Percentiles rank a stretch among this genome's conserved stretches.
Conservation (phyloP, 495 filamentous ascomycete genomes). For the Penicillium coprophilum region DNA sequence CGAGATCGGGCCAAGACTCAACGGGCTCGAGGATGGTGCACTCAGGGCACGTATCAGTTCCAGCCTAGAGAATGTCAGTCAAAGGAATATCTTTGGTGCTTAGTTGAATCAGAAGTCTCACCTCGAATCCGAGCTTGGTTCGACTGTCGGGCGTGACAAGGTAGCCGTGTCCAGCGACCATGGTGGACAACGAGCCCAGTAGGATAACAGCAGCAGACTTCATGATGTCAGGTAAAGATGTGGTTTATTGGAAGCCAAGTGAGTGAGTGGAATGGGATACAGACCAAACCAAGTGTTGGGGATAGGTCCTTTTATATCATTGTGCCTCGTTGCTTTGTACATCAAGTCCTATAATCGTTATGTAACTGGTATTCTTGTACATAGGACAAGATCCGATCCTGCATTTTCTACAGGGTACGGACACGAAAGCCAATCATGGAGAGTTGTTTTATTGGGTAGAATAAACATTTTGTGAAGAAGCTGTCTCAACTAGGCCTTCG, state of each 20-base stretch:
- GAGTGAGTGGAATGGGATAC: not conserved
- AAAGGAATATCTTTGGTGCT: not conserved
- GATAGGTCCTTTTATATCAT: not conserved
- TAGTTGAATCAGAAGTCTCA: constrained; percentile 15
- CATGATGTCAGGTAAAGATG: not conserved
- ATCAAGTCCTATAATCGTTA: not conserved
- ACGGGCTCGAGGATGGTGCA: constrained; percentile 61
- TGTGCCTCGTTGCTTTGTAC: not conserved
- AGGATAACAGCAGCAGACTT: not conserved
- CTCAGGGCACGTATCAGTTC: constrained; percentile 54
- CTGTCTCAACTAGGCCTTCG: not conserved
- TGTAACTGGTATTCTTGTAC: too few relatives aligned
- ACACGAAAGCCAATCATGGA: not conserved
- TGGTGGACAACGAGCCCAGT: not conserved
- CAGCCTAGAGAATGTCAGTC: constrained; percentile 34
- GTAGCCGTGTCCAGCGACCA: constrained; percentile 43
- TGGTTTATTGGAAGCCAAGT: not conserved
- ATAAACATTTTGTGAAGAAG: not conserved
- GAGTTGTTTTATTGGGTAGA: not conserved
- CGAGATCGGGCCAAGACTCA: constrained; percentile 50
- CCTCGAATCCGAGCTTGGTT: constrained; percentile 48
- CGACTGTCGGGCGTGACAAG: constrained; percentile 47
- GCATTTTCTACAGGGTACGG: not conserved
- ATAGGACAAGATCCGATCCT: not conserved
- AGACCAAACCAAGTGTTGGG: not conserved